Conservation (phyloP, 2,329 filamentous ascomycete genomes). For the Epichloe sp. region DNA sequence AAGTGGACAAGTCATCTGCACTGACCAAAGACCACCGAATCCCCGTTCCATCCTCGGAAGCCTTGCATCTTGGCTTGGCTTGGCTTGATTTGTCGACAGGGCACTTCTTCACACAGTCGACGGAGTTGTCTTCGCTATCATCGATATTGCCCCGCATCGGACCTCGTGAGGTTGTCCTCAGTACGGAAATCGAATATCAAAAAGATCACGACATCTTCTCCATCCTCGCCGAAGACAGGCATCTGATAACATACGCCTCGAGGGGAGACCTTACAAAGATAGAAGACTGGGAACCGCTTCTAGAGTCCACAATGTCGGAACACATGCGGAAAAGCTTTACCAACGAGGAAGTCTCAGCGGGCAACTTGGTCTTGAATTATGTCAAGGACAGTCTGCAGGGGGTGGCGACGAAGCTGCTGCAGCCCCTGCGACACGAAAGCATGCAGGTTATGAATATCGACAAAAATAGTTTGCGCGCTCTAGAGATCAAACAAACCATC, state of each 20-base stretch:
- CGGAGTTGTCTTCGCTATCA: constrained; percentile 57
- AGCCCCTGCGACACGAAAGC: constrained; percentile 60
- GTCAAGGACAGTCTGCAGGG: constrained; percentile 68
- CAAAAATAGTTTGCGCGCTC: constrained; percentile 74
- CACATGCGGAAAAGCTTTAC: constrained; percentile 46
- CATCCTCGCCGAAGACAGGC: constrained; percentile 60
- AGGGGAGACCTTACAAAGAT: constrained; percentile 33
- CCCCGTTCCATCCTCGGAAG: constrained; percentile 5
- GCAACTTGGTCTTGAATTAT: constrained; percentile 72
- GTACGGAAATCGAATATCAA: constrained; percentile 45
- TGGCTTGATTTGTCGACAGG: constrained; percentile 96
- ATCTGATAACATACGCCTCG: constrained; percentile 61
- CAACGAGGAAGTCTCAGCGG: constrained; percentile 58
- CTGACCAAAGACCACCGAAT: neutral
- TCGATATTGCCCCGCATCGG: constrained; percentile 72
- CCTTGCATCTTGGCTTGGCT: constrained; percentile 54
- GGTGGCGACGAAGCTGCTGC: constrained; percentile 66
- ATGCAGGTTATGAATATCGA: constrained; percentile 82
- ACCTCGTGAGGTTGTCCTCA: constrained; percentile 73
- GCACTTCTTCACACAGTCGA: constrained; percentile 76
- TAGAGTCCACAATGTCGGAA: constrained; percentile 57
- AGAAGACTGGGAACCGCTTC: constrained; percentile 58
- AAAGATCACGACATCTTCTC: constrained; percentile 49
- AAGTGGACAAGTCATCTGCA: neutral
- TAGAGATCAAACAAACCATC: constrained; percentile 81